phyloP scores from a whole-genome alignment of 179 eudicot genomes.

The Beta corolliflora region DNA sequence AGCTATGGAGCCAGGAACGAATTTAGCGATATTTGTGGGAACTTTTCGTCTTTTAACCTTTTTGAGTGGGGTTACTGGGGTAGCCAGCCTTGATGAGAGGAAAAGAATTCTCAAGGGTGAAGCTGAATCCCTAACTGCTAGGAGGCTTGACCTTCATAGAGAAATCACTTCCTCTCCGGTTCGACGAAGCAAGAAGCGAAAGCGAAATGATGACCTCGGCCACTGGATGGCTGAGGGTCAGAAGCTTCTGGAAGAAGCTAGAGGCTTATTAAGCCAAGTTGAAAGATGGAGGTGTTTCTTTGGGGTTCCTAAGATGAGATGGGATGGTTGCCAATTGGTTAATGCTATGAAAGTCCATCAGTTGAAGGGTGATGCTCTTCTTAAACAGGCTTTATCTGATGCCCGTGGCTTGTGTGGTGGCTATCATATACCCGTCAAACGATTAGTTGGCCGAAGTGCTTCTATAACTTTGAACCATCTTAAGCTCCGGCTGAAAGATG shows the following conservation, averaged over 20 bases:
- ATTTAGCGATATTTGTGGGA: not conserved
- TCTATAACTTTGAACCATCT: not conserved
- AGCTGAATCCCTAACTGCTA: not conserved
- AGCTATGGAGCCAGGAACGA: not conserved
- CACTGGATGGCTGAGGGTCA: not conserved
- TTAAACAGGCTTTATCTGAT: not conserved
- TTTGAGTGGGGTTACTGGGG: not conserved
- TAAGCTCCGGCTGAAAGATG: not conserved
- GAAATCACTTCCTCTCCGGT: not conserved
- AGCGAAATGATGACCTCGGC: not conserved
- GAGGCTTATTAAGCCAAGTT: not conserved
- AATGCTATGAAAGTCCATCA: not conserved
- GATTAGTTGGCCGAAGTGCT: slow-evolving; percentile 4
- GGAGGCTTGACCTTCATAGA: not conserved
- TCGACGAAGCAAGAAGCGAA: slow-evolving; percentile 10
- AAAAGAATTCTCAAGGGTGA: not conserved
- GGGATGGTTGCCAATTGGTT: not conserved
- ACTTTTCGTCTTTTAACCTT: not conserved
- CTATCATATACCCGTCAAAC: slow-evolving; percentile 6
- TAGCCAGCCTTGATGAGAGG: not conserved
- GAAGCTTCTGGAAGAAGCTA: not conserved
- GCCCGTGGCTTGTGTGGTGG: not conserved
- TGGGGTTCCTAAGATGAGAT: not conserved
- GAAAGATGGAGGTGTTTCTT: not conserved
- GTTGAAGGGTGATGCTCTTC: not conserved